Percentiles rank a stretch among this genome's conserved stretches.
Evolutionary conservation across 2,329 filamentous ascomycete species (phyloP).

Genomic region (Dactylellina drechsleri): DNA sequence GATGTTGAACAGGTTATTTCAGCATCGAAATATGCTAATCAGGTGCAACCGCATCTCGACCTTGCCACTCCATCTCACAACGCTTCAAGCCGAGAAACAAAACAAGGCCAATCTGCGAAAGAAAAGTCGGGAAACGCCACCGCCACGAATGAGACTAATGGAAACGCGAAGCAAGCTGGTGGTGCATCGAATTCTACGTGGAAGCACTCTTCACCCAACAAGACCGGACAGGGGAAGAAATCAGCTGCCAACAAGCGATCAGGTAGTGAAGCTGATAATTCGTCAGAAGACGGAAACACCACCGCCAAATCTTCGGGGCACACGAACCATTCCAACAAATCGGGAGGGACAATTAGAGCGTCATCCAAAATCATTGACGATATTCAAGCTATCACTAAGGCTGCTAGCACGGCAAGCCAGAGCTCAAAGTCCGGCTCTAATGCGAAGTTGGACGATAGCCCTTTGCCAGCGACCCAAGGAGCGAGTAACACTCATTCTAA

Average conservation of each 20-base stretch:
- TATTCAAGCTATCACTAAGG: constrained; percentile 51
- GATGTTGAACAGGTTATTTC: constrained; percentile 41
- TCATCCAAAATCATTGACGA: constrained; percentile 36
- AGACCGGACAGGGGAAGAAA: constrained; percentile 42
- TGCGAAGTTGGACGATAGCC: constrained; percentile 45
- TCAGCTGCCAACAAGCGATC: constrained; percentile 20
- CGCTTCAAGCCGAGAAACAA: constrained; percentile 20
- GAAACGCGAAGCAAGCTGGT: constrained; percentile 27
- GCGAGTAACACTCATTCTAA: constrained; percentile 44
- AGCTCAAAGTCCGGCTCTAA: constrained; percentile 23
- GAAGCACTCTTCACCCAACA: constrained; percentile 35
- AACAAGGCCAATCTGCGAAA: constrained; percentile 20
- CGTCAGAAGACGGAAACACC: constrained; percentile 42
- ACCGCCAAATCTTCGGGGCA: constrained; percentile 23
- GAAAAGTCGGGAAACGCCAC: constrained; percentile 28
- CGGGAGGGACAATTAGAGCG: constrained; percentile 34
- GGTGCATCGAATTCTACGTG: constrained; percentile 11
- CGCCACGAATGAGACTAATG: constrained; percentile 8
- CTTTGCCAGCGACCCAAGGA: constrained; percentile 37
- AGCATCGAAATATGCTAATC: constrained; percentile 31
- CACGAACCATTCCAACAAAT: constrained; percentile 30
- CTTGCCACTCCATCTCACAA: constrained; percentile 44
- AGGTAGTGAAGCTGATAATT: constrained; percentile 45
- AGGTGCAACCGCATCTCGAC: constrained; percentile 41
- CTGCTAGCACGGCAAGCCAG: constrained; percentile 45